Percentiles rank a stretch among this genome's conserved stretches.
Evolutionary conservation across 192 early-diverging fungal species (phyloP).

Genomic region (Coemansia sp.): DNA sequence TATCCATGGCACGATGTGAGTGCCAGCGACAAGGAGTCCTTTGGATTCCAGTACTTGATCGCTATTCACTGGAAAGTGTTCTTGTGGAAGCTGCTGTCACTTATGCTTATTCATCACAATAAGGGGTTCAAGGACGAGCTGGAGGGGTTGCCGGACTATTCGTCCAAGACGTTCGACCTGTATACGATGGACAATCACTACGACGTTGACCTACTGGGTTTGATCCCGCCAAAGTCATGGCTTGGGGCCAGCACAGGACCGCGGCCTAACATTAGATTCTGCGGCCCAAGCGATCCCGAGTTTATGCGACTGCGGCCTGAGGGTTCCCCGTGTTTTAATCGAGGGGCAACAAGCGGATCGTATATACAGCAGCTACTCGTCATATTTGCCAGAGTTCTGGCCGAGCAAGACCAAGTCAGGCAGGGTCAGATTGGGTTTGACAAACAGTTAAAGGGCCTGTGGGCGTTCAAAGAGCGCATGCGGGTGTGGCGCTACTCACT

Average conservation of each 20-base stretch:
- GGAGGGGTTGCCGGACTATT: conserved; percentile 36
- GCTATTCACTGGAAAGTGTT: conserved; percentile 51
- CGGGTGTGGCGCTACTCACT: conserved; percentile 37
- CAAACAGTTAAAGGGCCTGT: conserved; percentile 34
- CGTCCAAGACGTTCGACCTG: conserved; percentile 47
- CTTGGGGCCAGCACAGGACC: conserved; percentile 12
- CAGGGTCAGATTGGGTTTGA: conserved; percentile 17
- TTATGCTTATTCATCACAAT: conserved; percentile 30
- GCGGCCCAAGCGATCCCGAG: conserved; percentile 42
- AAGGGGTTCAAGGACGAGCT: conserved; percentile 7
- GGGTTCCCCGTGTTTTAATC: conserved; percentile 43
- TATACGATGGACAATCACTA: conserved; percentile 34
- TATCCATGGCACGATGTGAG: conserved; percentile 47
- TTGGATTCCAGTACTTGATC: conserved; percentile 47
- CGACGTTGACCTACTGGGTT: conserved; percentile 38
- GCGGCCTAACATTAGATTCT: conserved; percentile 29
- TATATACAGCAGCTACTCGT: conserved; percentile 46
- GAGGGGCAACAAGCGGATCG: conserved; percentile 13
- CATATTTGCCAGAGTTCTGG: conserved; percentile 30
- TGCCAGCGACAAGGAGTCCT: conserved; percentile 24
- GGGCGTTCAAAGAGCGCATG: conserved; percentile 48
- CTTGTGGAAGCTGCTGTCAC: conserved; percentile 39
- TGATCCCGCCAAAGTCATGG: conserved; percentile 43
- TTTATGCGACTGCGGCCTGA: conserved; percentile 39
- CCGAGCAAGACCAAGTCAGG: conserved; percentile 15